These are phyloP conservation scores for Stagonosporopsis tanaceti DNA, from an alignment of 2,329 filamentous ascomycete genomes.

Conservation along the genomic window DNA sequence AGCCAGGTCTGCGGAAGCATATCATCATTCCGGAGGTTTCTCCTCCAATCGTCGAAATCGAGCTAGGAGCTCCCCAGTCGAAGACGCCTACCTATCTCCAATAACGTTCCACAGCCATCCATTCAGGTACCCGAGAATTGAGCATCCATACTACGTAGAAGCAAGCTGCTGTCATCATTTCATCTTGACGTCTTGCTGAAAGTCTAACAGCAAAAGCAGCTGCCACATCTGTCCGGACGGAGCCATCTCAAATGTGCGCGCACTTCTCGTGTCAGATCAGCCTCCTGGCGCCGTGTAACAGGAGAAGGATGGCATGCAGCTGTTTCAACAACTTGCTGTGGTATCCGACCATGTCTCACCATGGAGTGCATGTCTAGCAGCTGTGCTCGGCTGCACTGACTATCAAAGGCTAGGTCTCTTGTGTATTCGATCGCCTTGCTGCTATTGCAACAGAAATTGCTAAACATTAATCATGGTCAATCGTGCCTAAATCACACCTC, in stretches of 20 bases:
- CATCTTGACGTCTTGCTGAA: background rate
- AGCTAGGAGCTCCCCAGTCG: constrained; percentile 16
- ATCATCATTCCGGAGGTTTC: constrained; percentile 9
- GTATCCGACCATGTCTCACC: constrained; percentile 32
- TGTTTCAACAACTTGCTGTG: constrained; percentile 34
- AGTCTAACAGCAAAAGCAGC: background rate
- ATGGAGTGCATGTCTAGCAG: constrained; percentile 16
- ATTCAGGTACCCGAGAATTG: constrained; percentile 23
- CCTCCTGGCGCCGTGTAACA: constrained; percentile 26
- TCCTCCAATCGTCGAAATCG: constrained; percentile 22
- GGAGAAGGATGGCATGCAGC: constrained; percentile 28
- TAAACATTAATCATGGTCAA: background rate
- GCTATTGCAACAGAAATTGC: background rate
- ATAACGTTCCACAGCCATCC: constrained; percentile 6
- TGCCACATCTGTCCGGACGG: constrained; percentile 19
- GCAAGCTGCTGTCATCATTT: constrained; percentile 2
- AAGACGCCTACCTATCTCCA: background rate
- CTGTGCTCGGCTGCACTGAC: background rate
- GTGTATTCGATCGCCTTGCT: constrained; percentile 4
- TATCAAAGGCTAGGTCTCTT: background rate
- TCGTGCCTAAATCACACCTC: background rate
- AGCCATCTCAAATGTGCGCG: constrained; percentile 9
- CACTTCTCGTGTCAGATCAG: constrained; percentile 26
- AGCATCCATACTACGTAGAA: constrained; percentile 7
- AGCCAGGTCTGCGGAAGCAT: constrained; percentile 21